Base-by-base conservation (phyloP, 169 alveolate genomes). In the Plasmodium coatneyi region DNA sequence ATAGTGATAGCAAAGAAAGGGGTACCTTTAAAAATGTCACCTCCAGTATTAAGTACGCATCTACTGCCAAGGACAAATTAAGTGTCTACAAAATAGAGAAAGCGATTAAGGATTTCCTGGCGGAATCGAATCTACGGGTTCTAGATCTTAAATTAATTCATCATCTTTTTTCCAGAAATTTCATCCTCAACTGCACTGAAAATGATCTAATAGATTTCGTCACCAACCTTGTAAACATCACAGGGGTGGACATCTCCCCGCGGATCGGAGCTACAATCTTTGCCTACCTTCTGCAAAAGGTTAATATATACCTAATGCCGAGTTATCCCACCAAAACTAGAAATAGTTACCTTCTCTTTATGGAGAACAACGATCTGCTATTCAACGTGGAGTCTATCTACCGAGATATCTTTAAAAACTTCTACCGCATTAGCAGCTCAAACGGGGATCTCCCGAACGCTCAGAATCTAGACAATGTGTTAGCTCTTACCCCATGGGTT, bases 191-290 rank as follows among this genome's bases (percentile, higher is more conserved):
- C 43, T 86, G 70, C 30, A 86, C 28, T 41, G 93, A 86, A 76
- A 39, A 52, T 52, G 93, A 86, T 54, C 6, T 86, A 52, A 76
- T 86, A n/a, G 66, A 74, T 32, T 78, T 46, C 41, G 80, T 70
- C 2, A 25, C 70, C 5, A 84, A 86, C 80, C 19, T 86, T 6
- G 84, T 86, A 25, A 86, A 86, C 28, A 86, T 86, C 22, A n/a
- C 93, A 49, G 71, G 71, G 36, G 46, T 86, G 19, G 86, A 74
- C 6, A 74, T 86, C 56, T 86, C 93, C 41, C 93, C 93, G 4
- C 54, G 93, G 43, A 28, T 86, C 41, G 70, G 71, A 28, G 74
- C 86, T 19, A 34, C 93, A 0, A n/a, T 72, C 9, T 76, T 86
- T 16, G 39, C 52, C 9, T 86, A 74, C 70, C 46, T 86, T 28